phyloP scores from a whole-genome alignment of 2,329 filamentous ascomycete genomes.

The Aureobasidium sp. region DNA sequence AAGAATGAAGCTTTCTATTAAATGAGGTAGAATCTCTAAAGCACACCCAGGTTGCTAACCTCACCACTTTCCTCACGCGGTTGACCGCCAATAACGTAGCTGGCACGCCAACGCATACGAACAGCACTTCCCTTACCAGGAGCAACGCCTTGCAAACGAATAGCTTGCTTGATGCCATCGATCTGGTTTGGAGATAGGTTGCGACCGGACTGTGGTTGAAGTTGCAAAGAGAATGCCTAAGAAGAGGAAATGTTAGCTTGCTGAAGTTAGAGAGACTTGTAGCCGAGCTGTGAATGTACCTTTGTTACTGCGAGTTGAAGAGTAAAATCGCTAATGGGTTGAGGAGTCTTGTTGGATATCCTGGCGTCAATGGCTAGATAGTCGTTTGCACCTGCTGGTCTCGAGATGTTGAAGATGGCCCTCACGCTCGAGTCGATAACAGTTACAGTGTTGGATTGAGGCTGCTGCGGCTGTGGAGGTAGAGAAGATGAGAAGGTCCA shows the following conservation, averaged over 20 bases:
- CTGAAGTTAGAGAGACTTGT: neutral
- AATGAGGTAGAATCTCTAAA: neutral
- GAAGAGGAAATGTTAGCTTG: neutral
- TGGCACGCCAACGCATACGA: slow-evolving; percentile 83
- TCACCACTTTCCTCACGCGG: slow-evolving; percentile 32
- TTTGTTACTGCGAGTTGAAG: slow-evolving; percentile 93
- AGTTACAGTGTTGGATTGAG: slow-evolving; percentile 53
- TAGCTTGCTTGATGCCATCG: slow-evolving; percentile 73
- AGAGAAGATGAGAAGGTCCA: slow-evolving; percentile 90
- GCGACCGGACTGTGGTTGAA: slow-evolving; percentile 79
- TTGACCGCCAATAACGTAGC: slow-evolving; percentile 62
- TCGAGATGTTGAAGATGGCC: slow-evolving; percentile 64
- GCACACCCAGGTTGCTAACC: slow-evolving; percentile 13
- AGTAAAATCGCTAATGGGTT: slow-evolving; percentile 69
- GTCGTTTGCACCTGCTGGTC: slow-evolving; percentile 47
- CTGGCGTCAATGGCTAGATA: slow-evolving; percentile 64
- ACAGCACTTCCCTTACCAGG: slow-evolving; percentile 66
- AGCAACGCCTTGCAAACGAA: slow-evolving; percentile 69
- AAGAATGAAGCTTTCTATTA: neutral
- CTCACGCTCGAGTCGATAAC: slow-evolving; percentile 65
- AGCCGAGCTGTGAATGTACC: slow-evolving; percentile 43
- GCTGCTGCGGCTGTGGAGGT: slow-evolving; percentile 39
- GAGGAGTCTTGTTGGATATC: slow-evolving; percentile 75
- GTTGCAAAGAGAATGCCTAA: slow-evolving; percentile 70
- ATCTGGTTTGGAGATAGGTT: slow-evolving; percentile 63